Percentiles rank a stretch among this genome's conserved stretches.
Evolutionary conservation across 2,329 filamentous ascomycete species (phyloP).

Genomic region (Alternaria novae-zelandiae): DNA sequence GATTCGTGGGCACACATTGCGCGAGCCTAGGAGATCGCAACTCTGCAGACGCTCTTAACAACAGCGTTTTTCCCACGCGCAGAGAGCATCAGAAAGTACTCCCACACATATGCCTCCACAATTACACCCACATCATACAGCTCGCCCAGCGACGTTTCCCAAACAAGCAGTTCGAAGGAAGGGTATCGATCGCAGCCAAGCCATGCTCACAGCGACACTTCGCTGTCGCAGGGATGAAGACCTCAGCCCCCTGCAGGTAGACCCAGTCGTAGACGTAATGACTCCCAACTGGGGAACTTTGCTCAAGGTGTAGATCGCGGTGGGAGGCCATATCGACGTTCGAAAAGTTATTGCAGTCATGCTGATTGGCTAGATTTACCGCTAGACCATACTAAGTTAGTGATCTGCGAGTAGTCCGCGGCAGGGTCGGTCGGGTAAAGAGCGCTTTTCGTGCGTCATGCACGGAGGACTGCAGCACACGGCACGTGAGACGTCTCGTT

Average conservation of each 20-base stretch:
- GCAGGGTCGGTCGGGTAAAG: neutral
- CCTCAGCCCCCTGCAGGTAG: neutral
- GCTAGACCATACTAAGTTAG: neutral
- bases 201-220: neutral
- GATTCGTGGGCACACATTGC: neutral
- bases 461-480: neutral
- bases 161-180: neutral
- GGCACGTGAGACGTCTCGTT: neutral
- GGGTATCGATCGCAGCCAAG: neutral
- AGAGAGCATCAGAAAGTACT: rapidly evolving
- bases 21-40: neutral
- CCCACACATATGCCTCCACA: neutral
- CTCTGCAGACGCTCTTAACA: neutral
- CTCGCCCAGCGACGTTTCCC: neutral
- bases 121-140: neutral
- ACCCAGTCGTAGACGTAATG: neutral
- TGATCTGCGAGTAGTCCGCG: neutral
- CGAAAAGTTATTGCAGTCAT: neutral
- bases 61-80: neutral
- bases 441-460: neutral
- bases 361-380: neutral
- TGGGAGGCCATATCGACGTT: neutral
- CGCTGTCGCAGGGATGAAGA: neutral
- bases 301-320: neutral
- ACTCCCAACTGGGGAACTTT: neutral